These are phyloP conservation scores for Lactarius deliciosus DNA, from an alignment of 768 basidiomycete genomes.

Conservation along the genomic window DNA sequence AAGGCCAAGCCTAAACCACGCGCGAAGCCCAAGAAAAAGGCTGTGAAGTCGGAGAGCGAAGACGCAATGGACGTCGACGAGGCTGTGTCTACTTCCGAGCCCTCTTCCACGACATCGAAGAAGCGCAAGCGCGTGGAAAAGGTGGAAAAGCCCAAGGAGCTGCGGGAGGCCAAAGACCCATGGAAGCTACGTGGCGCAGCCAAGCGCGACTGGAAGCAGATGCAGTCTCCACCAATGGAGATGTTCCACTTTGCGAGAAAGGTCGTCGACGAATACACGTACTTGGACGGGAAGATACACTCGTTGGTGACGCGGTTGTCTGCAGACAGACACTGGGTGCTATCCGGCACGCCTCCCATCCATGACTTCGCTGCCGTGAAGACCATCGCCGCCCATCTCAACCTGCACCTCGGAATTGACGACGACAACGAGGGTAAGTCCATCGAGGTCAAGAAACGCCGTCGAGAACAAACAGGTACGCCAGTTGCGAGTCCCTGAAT, in stretches of 20 bases:
- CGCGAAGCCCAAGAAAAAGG: conserved; percentile 35
- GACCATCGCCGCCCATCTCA: conserved; percentile 85
- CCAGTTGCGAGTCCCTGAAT: conserved; percentile 5
- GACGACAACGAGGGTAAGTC: conserved; percentile 84
- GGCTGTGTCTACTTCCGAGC: conserved; percentile 38
- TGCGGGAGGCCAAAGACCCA: conserved; percentile 60
- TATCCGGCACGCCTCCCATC: conserved; percentile 95
- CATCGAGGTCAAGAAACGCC: conserved; percentile 73
- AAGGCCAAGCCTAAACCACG: conserved; percentile 29
- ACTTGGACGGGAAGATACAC: conserved; percentile 78
- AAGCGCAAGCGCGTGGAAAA: conserved; percentile 43
- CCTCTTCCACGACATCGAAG: conserved; percentile 41
- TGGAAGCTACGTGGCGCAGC: conserved; percentile 73
- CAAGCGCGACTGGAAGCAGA: conserved; percentile 69
- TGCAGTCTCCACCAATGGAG: conserved; percentile 83
- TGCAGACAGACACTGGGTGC: conserved; percentile 85
- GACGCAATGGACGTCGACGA: conserved; percentile 62
- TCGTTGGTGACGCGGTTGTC: conserved; percentile 74
- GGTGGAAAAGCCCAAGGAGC: conserved; percentile 36
- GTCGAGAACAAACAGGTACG: conserved; percentile 79
- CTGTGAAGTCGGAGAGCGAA: conserved; percentile 36
- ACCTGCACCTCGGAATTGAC: conserved; percentile 88
- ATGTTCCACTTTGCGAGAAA: conserved; percentile 90
- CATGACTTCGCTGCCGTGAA: conserved; percentile 89
- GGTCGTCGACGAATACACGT: conserved; percentile 94